Conservation (phyloP, 2,329 filamentous ascomycete species). For the Calonectria pteridis region DNA sequence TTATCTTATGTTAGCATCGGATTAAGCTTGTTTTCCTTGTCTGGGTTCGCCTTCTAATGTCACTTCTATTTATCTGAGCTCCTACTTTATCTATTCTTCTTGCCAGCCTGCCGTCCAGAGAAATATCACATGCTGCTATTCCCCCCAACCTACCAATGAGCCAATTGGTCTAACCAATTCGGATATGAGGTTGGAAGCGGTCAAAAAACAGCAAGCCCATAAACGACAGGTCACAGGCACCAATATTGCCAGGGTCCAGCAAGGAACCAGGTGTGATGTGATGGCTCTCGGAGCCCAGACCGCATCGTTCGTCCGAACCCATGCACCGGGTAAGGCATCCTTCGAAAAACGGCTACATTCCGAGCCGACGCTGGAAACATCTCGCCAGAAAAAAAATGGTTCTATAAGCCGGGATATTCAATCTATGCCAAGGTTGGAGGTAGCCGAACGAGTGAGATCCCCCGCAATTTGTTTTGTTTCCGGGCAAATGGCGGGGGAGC, state of each 20-base stretch:
- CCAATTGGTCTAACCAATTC: neutral
- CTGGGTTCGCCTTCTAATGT: neutral
- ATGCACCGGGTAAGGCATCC: neutral
- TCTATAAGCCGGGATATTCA: neutral
- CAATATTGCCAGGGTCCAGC: neutral
- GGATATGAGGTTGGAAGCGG: neutral
- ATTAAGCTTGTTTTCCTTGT: neutral
- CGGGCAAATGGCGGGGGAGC: conserved; percentile 1
- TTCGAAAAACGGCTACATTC: neutral
- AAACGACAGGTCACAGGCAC: neutral
- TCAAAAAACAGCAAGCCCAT: neutral
- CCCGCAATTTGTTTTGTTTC: conserved; percentile 5
- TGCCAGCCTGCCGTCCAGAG: neutral
- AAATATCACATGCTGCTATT: neutral
- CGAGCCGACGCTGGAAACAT: neutral
- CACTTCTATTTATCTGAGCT: neutral
- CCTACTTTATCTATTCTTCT: neutral
- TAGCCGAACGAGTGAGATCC: conserved; percentile 2
- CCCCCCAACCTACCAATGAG: neutral
- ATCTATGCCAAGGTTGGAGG: neutral
- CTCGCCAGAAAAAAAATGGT: neutral
- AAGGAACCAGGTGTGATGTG: neutral
- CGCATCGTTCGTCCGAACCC: neutral
- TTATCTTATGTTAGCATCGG: neutral
- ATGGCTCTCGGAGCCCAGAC: neutral